Conservation (phyloP, 2,329 filamentous ascomycete species). For the Curvularia sp. region DNA sequence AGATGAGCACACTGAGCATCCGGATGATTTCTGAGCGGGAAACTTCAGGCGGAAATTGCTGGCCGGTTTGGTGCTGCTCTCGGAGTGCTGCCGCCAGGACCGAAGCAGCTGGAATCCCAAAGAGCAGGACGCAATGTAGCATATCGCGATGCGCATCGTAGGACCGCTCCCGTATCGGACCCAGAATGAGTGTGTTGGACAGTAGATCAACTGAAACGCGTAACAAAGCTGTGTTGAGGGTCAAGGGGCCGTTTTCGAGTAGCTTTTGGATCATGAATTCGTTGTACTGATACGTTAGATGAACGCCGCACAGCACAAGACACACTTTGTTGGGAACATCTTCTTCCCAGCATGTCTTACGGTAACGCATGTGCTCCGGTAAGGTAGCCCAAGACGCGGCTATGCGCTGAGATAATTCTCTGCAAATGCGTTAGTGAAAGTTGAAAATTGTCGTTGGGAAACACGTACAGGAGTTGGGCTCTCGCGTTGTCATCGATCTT, state of each 20-base stretch:
- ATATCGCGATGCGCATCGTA: slow-evolving; percentile 46
- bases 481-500: slow-evolving; percentile 32
- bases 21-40: slow-evolving; percentile 49
- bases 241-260: slow-evolving; percentile 36
- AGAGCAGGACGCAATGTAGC: slow-evolving; percentile 37
- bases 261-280: slow-evolving; percentile 48
- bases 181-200: slow-evolving; percentile 36
- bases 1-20: slow-evolving; percentile 50
- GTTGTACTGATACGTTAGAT: slow-evolving; percentile 45
- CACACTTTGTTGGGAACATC: slow-evolving; percentile 32
- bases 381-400: slow-evolving; percentile 37
- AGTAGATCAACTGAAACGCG: slow-evolving; percentile 39
- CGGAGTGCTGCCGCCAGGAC: slow-evolving; percentile 41
- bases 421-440: slow-evolving; percentile 4
- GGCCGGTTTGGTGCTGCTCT: slow-evolving; percentile 35
- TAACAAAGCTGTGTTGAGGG: slow-evolving; percentile 33
- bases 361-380: slow-evolving; percentile 41
- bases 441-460: not conserved
- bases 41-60: slow-evolving; percentile 42
- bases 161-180: slow-evolving; percentile 38
- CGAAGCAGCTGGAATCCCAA: slow-evolving; percentile 38
- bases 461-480: slow-evolving; percentile 29
- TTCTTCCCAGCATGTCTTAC: slow-evolving; percentile 40
- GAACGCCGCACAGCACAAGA: slow-evolving; percentile 46
- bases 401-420: slow-evolving; percentile 40